A percentile compares a stretch with the other conserved stretches of the same genome.
phyloP scores from a whole-genome alignment of 139 green algal genomes.

The Coelastrella sp. region DNA sequence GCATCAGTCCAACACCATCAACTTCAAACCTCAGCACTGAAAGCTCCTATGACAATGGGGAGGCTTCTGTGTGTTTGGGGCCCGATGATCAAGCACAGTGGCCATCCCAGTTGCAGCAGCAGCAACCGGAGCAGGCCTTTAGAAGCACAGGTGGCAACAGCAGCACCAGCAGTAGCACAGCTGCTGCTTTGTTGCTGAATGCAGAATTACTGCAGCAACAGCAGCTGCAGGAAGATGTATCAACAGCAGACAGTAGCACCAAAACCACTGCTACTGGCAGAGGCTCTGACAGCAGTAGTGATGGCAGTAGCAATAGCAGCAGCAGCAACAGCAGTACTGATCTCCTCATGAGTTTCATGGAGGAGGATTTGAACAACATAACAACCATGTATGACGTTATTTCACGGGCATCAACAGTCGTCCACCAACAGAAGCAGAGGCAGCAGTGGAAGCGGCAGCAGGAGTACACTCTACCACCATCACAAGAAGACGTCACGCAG shows the following conservation, averaged over 20 bases:
- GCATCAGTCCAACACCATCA: too few species aligned
- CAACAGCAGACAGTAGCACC: neutral
- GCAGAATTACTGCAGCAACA: neutral
- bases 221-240: neutral
- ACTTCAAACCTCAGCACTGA: too few species aligned
- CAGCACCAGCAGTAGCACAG: neutral
- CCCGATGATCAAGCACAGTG: too few species aligned
- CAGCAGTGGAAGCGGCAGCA: neutral
- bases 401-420: neutral
- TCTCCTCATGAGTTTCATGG: conserved; percentile 21
- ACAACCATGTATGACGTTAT: conserved; percentile 40
- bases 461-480: neutral
- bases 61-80: too few species aligned
- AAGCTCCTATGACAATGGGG: too few species aligned
- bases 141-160: neutral
- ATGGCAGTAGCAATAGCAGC: neutral
- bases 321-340: neutral
- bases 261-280: neutral
- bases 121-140: neutral
- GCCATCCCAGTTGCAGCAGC: neutral
- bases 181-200: neutral
- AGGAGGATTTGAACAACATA: neutral
- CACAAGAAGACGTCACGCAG: neutral
- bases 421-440: conserved; percentile 11
- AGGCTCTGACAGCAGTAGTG: neutral